A percentile compares a stretch with the other conserved stretches of the same genome.
phyloP scores from a whole-genome alignment of 2,329 filamentous ascomycete genomes.

The Pestalotiopsis sp. region DNA sequence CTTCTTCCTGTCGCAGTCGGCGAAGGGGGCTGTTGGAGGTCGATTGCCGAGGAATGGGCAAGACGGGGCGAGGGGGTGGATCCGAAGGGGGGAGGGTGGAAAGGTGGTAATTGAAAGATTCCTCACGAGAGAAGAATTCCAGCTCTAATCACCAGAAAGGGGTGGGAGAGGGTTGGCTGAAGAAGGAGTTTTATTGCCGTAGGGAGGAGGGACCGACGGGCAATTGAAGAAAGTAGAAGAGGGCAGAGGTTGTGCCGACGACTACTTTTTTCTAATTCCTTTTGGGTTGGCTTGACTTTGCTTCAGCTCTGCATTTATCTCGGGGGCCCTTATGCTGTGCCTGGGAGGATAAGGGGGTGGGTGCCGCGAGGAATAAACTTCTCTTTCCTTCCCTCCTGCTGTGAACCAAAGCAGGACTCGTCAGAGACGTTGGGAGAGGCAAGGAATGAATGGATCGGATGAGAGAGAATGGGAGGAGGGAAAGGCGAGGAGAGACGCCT shows the following conservation, averaged over 20 bases:
- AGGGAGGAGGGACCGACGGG: constrained; percentile 6
- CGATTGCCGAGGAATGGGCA: constrained; percentile 28
- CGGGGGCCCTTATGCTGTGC: constrained; percentile 15
- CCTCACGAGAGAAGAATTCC: constrained; percentile 32
- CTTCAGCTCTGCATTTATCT: constrained; percentile 27
- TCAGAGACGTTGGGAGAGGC: constrained; percentile 34
- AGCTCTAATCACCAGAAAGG: constrained; percentile 21
- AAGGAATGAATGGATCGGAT: constrained; percentile 57
- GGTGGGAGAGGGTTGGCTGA: not conserved
- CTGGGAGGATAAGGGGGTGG: constrained; percentile 3
- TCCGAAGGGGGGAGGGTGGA: constrained; percentile 20
- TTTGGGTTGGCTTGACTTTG: constrained; percentile 8
- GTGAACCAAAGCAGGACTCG: constrained; percentile 43
- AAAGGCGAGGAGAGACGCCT: constrained; percentile 36
- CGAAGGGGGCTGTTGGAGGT: constrained; percentile 15
- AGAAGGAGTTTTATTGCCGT: not conserved
- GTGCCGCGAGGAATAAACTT: constrained; percentile 17
- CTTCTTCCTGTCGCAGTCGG: constrained; percentile 20
- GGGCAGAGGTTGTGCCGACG: constrained; percentile 1
- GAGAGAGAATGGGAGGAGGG: constrained; percentile 34
- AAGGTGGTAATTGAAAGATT: constrained; percentile 28
- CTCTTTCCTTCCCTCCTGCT: constrained; percentile 33
- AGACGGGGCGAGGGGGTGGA: constrained; percentile 13
- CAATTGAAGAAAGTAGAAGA: constrained; percentile 25
- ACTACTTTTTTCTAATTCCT: constrained; percentile 10